Evolutionary conservation across 2,329 filamentous ascomycete genomes (phyloP).

Genomic region (Nothopassalora personata): DNA sequence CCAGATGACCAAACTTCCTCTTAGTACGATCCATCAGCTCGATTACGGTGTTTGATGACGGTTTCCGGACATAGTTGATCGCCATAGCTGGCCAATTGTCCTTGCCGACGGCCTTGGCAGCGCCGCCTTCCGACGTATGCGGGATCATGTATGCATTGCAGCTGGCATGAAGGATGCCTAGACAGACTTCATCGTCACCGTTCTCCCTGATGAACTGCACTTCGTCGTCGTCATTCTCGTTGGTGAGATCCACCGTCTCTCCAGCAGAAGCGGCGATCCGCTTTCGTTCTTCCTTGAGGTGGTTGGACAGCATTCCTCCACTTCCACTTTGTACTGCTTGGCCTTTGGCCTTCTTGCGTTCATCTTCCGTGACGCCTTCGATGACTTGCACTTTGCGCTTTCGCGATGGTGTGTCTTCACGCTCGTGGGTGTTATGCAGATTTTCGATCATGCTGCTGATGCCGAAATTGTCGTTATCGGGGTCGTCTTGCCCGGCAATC

Average conservation of each 20-base stretch:
- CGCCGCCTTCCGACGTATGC: slow-evolving; percentile 1
- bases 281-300: slow-evolving; percentile 57
- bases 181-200: slow-evolving; percentile 25
- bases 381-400: slow-evolving; percentile 55
- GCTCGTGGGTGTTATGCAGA: slow-evolving; percentile 68
- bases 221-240: slow-evolving; percentile 36
- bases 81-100: slow-evolving; percentile 65
- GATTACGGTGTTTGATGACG: slow-evolving; percentile 44
- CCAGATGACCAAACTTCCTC: slow-evolving; percentile 69
- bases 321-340: slow-evolving; percentile 46
- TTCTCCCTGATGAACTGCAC: slow-evolving; percentile 11
- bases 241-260: slow-evolving; percentile 47
- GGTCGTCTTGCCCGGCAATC: not conserved
- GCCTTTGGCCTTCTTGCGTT: slow-evolving; percentile 37
- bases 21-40: slow-evolving; percentile 67
- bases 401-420: slow-evolving; percentile 49
- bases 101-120: slow-evolving; percentile 13
- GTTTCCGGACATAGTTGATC: slow-evolving; percentile 59
- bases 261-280: slow-evolving; percentile 35
- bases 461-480: slow-evolving; percentile 30
- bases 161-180: slow-evolving; percentile 21
- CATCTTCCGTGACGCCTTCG: slow-evolving; percentile 36
- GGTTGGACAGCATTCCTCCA: slow-evolving; percentile 56
- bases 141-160: slow-evolving; percentile 24
- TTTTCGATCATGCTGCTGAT: slow-evolving; percentile 65